phyloP scores from a whole-genome alignment of 1,139 yeast genomes.

The Pichia sp. region DNA sequence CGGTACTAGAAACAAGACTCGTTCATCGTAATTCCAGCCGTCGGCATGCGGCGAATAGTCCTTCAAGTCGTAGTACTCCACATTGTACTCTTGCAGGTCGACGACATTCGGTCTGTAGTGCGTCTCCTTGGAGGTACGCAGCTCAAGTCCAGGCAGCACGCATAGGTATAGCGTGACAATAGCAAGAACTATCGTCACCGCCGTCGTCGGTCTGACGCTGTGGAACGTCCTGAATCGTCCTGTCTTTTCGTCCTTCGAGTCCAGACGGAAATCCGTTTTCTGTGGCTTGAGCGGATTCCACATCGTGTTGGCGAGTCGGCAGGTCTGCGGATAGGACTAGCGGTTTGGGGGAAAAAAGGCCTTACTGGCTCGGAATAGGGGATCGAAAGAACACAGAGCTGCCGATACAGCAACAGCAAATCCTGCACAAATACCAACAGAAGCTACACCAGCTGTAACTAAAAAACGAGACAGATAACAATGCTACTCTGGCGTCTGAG shows the following conservation, averaged over 20 bases:
- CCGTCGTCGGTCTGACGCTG: neutral
- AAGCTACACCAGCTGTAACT: no score
- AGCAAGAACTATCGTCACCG: neutral
- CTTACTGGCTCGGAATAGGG: no score
- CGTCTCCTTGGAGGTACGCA: no score
- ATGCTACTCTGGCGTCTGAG: no score
- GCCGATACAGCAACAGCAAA: no score
- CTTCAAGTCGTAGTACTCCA: slow-evolving; percentile 51
- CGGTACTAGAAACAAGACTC: slow-evolving; percentile 55
- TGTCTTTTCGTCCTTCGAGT: neutral
- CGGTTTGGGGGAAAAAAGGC: neutral
- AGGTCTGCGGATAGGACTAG: no score
- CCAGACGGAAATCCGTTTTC: neutral
- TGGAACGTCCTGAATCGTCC: neutral
- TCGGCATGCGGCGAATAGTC: slow-evolving; percentile 45
- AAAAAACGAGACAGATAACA: no score
- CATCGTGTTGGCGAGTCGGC: neutral
- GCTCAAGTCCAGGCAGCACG: neutral
- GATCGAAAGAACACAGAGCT: no score
- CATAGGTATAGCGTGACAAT: neutral
- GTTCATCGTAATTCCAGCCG: slow-evolving; percentile 53
- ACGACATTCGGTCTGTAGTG: slow-evolving; percentile 8
- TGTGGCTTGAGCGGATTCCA: neutral
- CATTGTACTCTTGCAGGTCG: slow-evolving; percentile 6
- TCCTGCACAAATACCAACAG: no score